A percentile compares a stretch with the other conserved stretches of the same genome.
Conservation (phyloP, 805 yeast species). For the Wickerhamomyces bisporus region DNA sequence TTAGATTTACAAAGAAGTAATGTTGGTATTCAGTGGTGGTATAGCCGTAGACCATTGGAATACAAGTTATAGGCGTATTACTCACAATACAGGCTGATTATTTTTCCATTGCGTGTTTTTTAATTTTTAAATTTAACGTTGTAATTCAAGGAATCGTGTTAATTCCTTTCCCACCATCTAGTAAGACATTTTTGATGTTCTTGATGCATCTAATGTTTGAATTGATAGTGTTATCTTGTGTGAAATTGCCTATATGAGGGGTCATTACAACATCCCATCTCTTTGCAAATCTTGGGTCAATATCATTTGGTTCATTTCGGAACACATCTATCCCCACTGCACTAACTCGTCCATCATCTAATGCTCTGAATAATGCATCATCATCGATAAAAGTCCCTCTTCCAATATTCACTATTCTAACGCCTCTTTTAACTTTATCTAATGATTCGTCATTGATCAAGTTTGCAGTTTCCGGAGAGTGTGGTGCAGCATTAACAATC, state of each 20-base stretch:
- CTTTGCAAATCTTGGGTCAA: neutral
- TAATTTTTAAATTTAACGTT: too few relatives aligned
- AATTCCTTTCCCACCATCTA: conserved; percentile 18
- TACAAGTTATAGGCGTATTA: conserved; percentile 3
- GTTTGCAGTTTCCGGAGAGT: conserved; percentile 50
- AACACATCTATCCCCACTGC: conserved; percentile 74
- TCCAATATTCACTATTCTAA: conserved; percentile 69
- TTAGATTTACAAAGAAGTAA: conserved; percentile 52
- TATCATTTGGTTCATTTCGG: conserved; percentile 48
- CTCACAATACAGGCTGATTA: too few relatives aligned
- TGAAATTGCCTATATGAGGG: conserved; percentile 73
- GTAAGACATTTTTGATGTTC: conserved; percentile 33
- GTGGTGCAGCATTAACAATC: conserved; percentile 64
- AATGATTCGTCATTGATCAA: conserved; percentile 47
- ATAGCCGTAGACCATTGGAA: conserved; percentile 25
- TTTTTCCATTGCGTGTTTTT: too few relatives aligned
- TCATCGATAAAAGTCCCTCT: conserved; percentile 69
- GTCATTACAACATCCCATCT: conserved; percentile 6
- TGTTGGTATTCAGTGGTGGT: conserved; percentile 61
- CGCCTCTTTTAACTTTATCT: conserved; percentile 42
- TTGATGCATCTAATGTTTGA: conserved; percentile 50
- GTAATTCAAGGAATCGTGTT: conserved; percentile 9
- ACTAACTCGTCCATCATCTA: conserved; percentile 53
- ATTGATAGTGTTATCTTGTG: conserved; percentile 47
- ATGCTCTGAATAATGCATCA: conserved; percentile 53